Evolutionary conservation across 2,329 filamentous ascomycete species (phyloP).

Genomic region (Penicillium sp.): DNA sequence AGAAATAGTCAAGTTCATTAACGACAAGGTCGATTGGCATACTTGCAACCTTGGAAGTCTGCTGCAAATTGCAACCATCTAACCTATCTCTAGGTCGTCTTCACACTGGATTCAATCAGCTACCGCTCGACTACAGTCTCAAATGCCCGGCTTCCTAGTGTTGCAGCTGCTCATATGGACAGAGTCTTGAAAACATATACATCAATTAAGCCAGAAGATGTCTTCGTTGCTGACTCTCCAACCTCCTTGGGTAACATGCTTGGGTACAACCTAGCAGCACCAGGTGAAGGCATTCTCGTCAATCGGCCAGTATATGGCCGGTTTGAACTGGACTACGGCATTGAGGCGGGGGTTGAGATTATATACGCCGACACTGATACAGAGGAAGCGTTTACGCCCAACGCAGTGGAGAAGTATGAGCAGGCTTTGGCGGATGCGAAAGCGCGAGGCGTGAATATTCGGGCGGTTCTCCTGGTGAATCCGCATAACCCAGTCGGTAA

Average conservation of each 20-base stretch:
- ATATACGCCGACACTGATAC: slow-evolving; percentile 38
- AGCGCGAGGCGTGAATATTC: slow-evolving; percentile 32
- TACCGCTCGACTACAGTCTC: slow-evolving; percentile 42
- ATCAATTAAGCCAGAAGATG: slow-evolving; percentile 33
- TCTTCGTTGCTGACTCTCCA: slow-evolving; percentile 42
- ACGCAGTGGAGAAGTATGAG: slow-evolving; percentile 37
- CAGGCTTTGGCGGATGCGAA: slow-evolving; percentile 31
- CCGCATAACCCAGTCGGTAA: slow-evolving; percentile 45
- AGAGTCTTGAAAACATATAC: slow-evolving; percentile 36
- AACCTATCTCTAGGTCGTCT: slow-evolving; percentile 22
- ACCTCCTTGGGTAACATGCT: slow-evolving; percentile 44
- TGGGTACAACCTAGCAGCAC: slow-evolving; percentile 41
- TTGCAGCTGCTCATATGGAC: slow-evolving; percentile 43
- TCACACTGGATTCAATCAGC: slow-evolving; percentile 34
- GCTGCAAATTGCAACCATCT: neutral
- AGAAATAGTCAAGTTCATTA: slow-evolving; percentile 39
- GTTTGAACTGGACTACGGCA: slow-evolving; percentile 49
- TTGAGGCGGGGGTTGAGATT: slow-evolving; percentile 40
- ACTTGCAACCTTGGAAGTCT: neutral
- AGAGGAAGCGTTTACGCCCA: slow-evolving; percentile 38
- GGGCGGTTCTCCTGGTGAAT: slow-evolving; percentile 43
- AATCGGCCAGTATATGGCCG: slow-evolving; percentile 47
- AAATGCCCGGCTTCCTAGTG: slow-evolving; percentile 36
- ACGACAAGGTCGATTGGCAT: slow-evolving; percentile 26
- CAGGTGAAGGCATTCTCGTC: slow-evolving; percentile 46